phyloP scores from a whole-genome alignment of 768 basidiomycete genomes.

The Amanita pseudoporphyria region DNA sequence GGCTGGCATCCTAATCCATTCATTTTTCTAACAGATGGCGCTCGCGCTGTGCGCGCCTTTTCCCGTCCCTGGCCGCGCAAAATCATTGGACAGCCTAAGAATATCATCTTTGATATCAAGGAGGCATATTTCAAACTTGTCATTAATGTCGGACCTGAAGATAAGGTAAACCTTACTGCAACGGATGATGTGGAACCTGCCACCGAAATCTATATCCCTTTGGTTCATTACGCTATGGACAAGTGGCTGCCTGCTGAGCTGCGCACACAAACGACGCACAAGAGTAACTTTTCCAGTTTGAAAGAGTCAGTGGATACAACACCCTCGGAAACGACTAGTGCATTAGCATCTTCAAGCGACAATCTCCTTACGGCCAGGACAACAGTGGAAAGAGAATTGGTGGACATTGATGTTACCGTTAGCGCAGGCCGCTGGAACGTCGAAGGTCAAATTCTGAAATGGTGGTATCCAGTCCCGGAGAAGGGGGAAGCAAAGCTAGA shows the following conservation, averaged over 20 bases:
- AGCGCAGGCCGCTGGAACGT: conserved; percentile 33
- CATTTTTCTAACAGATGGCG: conserved; percentile 75
- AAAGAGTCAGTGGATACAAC: neutral
- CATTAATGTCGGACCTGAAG: conserved; percentile 53
- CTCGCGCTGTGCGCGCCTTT: conserved; percentile 79
- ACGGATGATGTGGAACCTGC: conserved; percentile 22
- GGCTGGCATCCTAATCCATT: conserved; percentile 42
- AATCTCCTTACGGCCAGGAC: conserved; percentile 12
- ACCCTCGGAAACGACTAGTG: conserved; percentile 1
- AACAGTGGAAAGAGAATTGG: conserved; percentile 16
- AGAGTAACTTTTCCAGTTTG: neutral
- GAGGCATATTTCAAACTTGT: conserved; percentile 63
- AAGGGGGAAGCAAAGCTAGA: conserved; percentile 22
- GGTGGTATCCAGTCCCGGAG: conserved; percentile 43
- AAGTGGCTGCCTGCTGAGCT: neutral
- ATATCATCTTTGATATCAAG: conserved; percentile 68
- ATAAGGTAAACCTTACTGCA: conserved; percentile 26
- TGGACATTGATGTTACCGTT: conserved; percentile 37
- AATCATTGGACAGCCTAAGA: conserved; percentile 55
- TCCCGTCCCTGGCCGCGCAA: conserved; percentile 74
- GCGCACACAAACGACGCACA: neutral
- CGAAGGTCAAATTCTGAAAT: conserved; percentile 39
- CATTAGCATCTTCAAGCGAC: conserved; percentile 4
- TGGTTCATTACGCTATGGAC: conserved; percentile 73
- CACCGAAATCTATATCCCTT: conserved; percentile 87